Evolutionary conservation across 192 early-diverging fungal genomes (phyloP).

Genomic region (Glomus cerebriforme): DNA sequence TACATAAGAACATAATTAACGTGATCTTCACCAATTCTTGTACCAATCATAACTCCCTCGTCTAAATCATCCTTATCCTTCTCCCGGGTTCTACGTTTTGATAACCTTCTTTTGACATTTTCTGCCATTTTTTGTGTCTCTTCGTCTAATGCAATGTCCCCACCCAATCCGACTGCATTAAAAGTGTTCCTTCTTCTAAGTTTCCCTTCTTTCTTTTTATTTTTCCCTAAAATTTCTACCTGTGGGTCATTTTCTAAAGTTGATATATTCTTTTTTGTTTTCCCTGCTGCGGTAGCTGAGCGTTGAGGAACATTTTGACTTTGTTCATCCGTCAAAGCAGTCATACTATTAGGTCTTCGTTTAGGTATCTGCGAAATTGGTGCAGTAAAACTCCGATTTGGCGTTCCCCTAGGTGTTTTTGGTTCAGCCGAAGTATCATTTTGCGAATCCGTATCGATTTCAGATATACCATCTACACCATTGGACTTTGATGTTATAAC

Average conservation of each 20-base stretch:
- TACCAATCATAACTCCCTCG: constrained; percentile 65
- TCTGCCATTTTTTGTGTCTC: constrained; percentile 30
- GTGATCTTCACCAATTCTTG: constrained; percentile 91
- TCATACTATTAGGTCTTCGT: constrained; percentile 24
- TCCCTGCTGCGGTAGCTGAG: constrained; percentile 9
- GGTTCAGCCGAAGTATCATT: background rate
- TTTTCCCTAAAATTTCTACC: background rate
- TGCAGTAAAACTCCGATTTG: constrained; percentile 18
- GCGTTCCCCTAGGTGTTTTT: background rate
- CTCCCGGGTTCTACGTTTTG: constrained; percentile 22
- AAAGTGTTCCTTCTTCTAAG: constrained; percentile 48
- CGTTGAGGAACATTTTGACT: constrained; percentile 10
- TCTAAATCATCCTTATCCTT: constrained; percentile 47
- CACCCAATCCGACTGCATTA: constrained; percentile 35
- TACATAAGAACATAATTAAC: constrained; percentile 97
- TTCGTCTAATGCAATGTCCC: background rate
- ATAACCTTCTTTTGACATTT: constrained; percentile 26
- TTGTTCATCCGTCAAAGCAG: constrained; percentile 7
- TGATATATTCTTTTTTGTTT: constrained; percentile 9
- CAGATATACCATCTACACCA: background rate
- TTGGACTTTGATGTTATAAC: background rate
- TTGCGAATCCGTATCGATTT: background rate
- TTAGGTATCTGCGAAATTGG: constrained; percentile 10
- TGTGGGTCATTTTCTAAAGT: background rate
- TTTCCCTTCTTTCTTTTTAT: background rate